These are phyloP conservation scores for Trichoderma pleuroti DNA, from an alignment of 2,329 filamentous ascomycete species.

Conservation along the genomic window DNA sequence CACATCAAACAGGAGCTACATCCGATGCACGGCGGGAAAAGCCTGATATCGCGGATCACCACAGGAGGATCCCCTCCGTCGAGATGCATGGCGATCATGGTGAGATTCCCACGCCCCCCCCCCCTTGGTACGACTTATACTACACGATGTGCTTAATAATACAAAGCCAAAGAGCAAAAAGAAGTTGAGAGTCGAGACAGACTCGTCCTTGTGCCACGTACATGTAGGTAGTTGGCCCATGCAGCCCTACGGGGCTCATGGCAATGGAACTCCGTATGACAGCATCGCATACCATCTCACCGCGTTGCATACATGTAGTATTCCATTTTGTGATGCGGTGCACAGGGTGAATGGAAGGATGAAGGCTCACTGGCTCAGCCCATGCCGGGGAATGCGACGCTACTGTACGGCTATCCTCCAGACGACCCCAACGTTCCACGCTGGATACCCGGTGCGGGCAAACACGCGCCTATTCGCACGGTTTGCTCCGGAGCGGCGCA, in stretches of 20 bases:
- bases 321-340: not conserved
- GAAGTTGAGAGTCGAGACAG: not conserved
- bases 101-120: not conserved
- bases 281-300: not conserved
- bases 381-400: not conserved
- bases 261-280: not conserved
- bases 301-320: not conserved
- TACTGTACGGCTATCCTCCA: not conserved
- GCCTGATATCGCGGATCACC: not conserved
- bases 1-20: not conserved
- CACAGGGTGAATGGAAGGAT: not conserved
- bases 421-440: not conserved
- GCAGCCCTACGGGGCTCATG: constrained; percentile 3
- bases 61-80: not conserved
- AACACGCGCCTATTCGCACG: not conserved
- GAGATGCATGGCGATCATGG: not conserved
- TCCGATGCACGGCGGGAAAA: not conserved
- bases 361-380: not conserved
- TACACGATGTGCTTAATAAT: not conserved
- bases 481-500: not conserved
- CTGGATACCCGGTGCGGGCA: not conserved
- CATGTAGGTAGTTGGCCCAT: not conserved
- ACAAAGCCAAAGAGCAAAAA: not conserved
- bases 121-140: not conserved
- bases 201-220: not conserved